These are phyloP conservation scores for Puccinellia tenuiflora DNA, from an alignment of 176 grass and related monocot genomes.

Conservation along the genomic window DNA sequence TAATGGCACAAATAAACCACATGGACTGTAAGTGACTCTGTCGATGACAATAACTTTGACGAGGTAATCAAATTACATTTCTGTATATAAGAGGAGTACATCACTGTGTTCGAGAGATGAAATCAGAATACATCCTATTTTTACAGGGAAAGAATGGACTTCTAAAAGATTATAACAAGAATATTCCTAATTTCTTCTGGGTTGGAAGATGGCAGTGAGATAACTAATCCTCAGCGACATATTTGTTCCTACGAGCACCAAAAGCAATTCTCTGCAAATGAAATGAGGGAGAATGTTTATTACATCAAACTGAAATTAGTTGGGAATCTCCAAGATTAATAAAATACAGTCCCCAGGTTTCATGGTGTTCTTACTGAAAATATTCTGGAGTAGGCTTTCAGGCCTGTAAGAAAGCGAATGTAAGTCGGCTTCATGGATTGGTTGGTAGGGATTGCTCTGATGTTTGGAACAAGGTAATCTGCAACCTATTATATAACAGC, in stretches of 20 bases:
- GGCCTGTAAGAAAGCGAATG: constrained; percentile 88
- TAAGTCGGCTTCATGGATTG: constrained; percentile 90
- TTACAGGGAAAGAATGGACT: neutral
- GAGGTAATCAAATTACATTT: constrained; percentile 6
- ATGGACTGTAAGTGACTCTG: neutral
- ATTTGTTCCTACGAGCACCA: constrained; percentile 74
- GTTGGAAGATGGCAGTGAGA: constrained; percentile 11
- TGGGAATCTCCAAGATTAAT: constrained; percentile 10
- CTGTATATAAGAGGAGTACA: constrained; percentile 18
- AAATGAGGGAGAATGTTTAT: constrained; percentile 15
- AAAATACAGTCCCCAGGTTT: neutral
- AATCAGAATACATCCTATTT: neutral
- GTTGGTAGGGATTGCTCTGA: constrained; percentile 61
- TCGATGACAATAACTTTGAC: neutral
- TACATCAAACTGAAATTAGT: constrained; percentile 3
- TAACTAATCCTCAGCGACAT: constrained; percentile 65
- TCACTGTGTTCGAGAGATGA: neutral
- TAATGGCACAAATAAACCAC: neutral
- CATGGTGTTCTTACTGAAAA: constrained; percentile 53
- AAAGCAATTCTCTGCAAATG: constrained; percentile 72
- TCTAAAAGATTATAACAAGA: constrained; percentile 14
- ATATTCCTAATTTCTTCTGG: constrained; percentile 26
- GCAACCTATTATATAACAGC: constrained; percentile 54
- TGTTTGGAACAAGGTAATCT: constrained; percentile 74
- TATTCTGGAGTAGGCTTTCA: constrained; percentile 93